These are phyloP conservation scores for Populus ilicifolia DNA, from an alignment of 345 rosid genomes.

Conservation along the genomic window DNA sequence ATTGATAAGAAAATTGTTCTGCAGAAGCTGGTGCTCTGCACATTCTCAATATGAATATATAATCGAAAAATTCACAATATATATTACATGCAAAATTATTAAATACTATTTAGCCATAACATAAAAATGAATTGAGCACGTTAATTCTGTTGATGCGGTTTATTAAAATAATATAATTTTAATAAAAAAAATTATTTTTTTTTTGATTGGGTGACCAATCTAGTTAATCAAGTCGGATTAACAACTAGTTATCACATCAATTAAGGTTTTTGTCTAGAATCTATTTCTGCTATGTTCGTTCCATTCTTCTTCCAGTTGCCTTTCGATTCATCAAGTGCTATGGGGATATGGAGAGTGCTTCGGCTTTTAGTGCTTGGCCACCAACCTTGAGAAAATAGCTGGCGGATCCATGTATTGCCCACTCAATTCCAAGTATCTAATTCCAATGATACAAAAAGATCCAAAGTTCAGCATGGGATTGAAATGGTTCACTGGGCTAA, in stretches of 20 bases:
- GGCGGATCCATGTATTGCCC: neutral
- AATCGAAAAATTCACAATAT: too few relatives aligned
- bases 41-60: too few relatives aligned
- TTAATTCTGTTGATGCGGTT: too few relatives aligned
- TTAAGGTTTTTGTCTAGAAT: neutral
- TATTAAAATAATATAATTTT: too few relatives aligned
- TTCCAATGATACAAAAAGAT: conserved; percentile 21
- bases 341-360: neutral
- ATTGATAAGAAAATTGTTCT: neutral
- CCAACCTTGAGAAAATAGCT: neutral
- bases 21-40: too few relatives aligned
- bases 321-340: neutral
- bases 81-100: too few relatives aligned
- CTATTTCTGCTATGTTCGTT: neutral
- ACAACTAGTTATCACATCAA: too few relatives aligned
- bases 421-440: conserved; percentile 21
- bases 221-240: too few relatives aligned
- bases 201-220: too few relatives aligned
- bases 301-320: neutral
- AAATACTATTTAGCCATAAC: too few relatives aligned
- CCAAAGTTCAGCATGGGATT: conserved; percentile 15
- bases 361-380: neutral
- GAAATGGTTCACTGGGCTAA: conserved; percentile 2
- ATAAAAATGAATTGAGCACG: too few relatives aligned
- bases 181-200: too few relatives aligned